Conservation (phyloP, 768 basidiomycete genomes). For the Harrya chromipes region DNA sequence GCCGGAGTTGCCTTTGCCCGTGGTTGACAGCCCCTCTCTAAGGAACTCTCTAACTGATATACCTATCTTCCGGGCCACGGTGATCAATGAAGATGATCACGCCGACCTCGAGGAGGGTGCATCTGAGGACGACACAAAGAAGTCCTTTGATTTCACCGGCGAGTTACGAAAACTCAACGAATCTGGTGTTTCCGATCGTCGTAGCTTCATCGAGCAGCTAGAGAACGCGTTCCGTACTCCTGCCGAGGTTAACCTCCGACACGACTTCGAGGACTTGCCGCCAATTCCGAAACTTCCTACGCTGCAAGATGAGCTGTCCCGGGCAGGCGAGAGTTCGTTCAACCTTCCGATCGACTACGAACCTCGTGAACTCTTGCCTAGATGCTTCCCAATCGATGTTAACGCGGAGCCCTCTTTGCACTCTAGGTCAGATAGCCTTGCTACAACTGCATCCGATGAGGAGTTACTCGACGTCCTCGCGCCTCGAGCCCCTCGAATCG, state of each 20-base stretch:
- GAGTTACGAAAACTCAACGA: constrained; percentile 70
- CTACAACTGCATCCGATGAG: constrained; percentile 32
- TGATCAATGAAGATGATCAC: constrained; percentile 46
- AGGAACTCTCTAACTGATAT: constrained; percentile 20
- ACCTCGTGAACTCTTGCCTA: constrained; percentile 14
- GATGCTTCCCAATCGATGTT: constrained; percentile 22
- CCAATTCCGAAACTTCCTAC: constrained; percentile 53
- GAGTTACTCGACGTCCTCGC: constrained; percentile 23
- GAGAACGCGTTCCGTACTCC: constrained; percentile 80
- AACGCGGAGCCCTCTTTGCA: constrained; percentile 38
- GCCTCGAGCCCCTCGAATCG: constrained; percentile 18
- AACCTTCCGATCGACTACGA: constrained; percentile 13
- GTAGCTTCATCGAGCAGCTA: constrained; percentile 78
- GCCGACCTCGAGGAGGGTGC: constrained; percentile 41
- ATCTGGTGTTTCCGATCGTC: constrained; percentile 62
- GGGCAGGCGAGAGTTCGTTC: constrained; percentile 22
- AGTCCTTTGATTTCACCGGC: constrained; percentile 81
- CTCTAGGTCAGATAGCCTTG: constrained; percentile 35
- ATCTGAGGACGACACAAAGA: constrained; percentile 69
- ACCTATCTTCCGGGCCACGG: constrained; percentile 42
- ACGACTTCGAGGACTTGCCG: constrained; percentile 46
- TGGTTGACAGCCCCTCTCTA: constrained; percentile 6
- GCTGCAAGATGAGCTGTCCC: constrained; percentile 27
- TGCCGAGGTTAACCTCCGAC: constrained; percentile 58
- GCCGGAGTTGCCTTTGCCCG: constrained; percentile 39